Base-by-base conservation (phyloP, 176 grass and related monocot genomes). In the Poa annua region DNA sequence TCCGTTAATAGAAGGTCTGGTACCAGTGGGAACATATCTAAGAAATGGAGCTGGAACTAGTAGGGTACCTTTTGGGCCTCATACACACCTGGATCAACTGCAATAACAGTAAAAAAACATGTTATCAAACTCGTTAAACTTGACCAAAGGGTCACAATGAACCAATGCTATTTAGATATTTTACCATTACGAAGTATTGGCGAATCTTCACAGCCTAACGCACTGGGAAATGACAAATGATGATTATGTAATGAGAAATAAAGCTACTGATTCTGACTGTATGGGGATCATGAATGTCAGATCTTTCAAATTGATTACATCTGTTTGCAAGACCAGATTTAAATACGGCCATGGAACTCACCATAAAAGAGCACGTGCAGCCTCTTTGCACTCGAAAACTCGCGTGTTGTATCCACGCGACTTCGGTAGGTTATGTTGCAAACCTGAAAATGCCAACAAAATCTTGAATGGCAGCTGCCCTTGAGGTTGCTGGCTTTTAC, bases 361-460 rank as follows among this genome's bases (percentile, higher is more conserved):
- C 96, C 54, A 66, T 65, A 95, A 86, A 88, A 98, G 89, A 76
- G 61, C 83, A 77, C 59, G 85, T 36, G 92, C 93, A 92, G 89
- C 96, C 66, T 95, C 87, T 90, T 91, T 90, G 85, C 93, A 98
- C 72, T 98, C 96, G 74, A 87, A 94, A 78, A 98, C 91, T 38
- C 89, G 88, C 0, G 71, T 92, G 63, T 98, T 96, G 55, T 99
- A 99, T 41, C 96, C 96, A 66, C 80, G 63, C 45, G 93, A 93
- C 84, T 95, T 98, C 10, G 89, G 91, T 66, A 98, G 87, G 81
- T 93, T 91, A 78, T 98, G 87, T 83, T 94, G 90, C 72, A 96
- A 76, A 57, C 93, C 96, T 75, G 96, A 98, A 92, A 98, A 96
- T 76, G 93, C 93, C 64, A 98, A 85, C 39, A 98, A 80, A 92